These are phyloP conservation scores for Claviceps cyperi DNA, from an alignment of 2,329 filamentous ascomycete genomes.

Conservation along the genomic window DNA sequence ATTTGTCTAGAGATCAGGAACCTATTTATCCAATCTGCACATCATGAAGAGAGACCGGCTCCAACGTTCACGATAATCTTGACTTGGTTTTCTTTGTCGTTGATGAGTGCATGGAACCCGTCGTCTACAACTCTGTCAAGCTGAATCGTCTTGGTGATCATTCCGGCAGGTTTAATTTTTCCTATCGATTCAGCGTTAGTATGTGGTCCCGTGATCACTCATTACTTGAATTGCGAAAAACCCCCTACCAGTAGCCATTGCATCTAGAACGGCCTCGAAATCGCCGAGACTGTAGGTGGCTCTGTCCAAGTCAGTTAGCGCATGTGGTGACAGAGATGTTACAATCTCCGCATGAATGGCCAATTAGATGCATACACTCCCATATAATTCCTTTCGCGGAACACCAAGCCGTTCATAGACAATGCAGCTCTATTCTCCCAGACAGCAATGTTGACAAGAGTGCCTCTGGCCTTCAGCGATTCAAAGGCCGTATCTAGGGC, in stretches of 20 bases:
- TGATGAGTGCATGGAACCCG: conserved; percentile 40
- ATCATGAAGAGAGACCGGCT: conserved; percentile 1
- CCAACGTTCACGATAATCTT: conserved; percentile 42
- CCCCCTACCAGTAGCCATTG: conserved; percentile 18
- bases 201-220: not conserved
- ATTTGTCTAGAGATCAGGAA: not conserved
- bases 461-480: conserved; percentile 36
- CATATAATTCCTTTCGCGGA: conserved; percentile 11
- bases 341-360: not conserved
- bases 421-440: conserved; percentile 35
- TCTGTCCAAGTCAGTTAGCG: conserved; percentile 31
- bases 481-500: conserved; percentile 31
- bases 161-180: conserved; percentile 34
- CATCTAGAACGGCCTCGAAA: conserved; percentile 41
- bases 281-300: conserved; percentile 22
- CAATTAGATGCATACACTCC: conserved; percentile 9
- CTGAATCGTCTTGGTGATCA: conserved; percentile 46
- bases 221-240: no score
- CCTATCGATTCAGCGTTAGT: conserved; percentile 16
- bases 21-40: not conserved
- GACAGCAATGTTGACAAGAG: conserved; percentile 49
- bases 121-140: conserved; percentile 41
- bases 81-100: conserved; percentile 46
- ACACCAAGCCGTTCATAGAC: conserved; percentile 12
- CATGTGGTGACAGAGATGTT: conserved; percentile 8